These are phyloP conservation scores for Coemansia sp. DNA, from an alignment of 192 early-diverging fungal genomes.

Conservation along the genomic window DNA sequence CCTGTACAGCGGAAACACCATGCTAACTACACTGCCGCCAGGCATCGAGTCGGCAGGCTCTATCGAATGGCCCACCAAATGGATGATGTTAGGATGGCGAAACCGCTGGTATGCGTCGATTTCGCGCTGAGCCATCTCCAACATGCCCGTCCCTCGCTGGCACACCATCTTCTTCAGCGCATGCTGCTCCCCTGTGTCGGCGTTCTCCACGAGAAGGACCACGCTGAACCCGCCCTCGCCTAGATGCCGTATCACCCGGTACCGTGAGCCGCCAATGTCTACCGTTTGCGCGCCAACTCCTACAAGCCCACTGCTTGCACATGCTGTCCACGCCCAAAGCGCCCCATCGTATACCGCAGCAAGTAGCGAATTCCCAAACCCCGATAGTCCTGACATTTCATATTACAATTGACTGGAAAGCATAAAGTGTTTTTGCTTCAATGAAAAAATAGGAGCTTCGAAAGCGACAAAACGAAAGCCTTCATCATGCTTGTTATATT, in stretches of 20 bases:
- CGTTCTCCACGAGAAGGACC: conserved; percentile 67
- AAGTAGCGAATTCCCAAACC: background rate
- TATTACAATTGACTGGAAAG: background rate
- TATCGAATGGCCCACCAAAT: conserved; percentile 39
- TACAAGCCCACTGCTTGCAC: background rate
- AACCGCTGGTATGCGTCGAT: conserved; percentile 69
- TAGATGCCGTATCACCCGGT: conserved; percentile 61
- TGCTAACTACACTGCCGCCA: conserved; percentile 61
- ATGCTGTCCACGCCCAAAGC: background rate
- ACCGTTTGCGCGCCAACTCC: conserved; percentile 35
- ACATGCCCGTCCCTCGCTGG: conserved; percentile 59
- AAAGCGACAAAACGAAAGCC: too few relatives aligned
- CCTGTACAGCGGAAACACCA: conserved; percentile 71
- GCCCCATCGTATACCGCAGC: background rate
- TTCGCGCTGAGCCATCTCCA: conserved; percentile 67
- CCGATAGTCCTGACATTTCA: background rate
- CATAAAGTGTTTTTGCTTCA: background rate
- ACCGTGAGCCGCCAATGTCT: conserved; percentile 62
- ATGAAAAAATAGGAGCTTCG: too few relatives aligned
- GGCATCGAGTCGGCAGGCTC: background rate
- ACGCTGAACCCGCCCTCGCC: conserved; percentile 79
- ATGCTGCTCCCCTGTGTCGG: conserved; percentile 48
- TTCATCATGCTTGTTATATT: too few relatives aligned
- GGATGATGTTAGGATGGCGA: conserved; percentile 66
- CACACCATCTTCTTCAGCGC: conserved; percentile 75